Evolutionary conservation across 2,329 filamentous ascomycete genomes (phyloP), one percentile per base, ranked within the genome.

Genomic region (Pseudogymnoascus sp.): DNA sequence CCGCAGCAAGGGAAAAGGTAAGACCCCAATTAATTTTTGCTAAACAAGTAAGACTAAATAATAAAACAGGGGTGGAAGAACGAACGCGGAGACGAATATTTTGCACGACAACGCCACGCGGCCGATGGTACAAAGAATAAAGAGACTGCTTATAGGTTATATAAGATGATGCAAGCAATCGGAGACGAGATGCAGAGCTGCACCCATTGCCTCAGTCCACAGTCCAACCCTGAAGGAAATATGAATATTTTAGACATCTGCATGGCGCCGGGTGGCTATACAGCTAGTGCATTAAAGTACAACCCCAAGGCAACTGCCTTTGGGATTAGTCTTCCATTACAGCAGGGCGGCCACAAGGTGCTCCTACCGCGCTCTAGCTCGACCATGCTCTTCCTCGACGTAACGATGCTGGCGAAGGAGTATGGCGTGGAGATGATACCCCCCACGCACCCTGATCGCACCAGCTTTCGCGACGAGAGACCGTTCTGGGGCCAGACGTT

Each of bases 41-140:
- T 6, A 40, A 3, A 5, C n/a, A 16, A 61, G 21, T 11, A 12
- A 28, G 14, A 50, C 37, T 38, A 16, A 21, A 14, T 21, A 40
- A 14, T 16, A 36, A 11, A 31, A 46, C 25, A 82, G 80, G 78
- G 78, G 18, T 81, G 79, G 78, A 68, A 75, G 0, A 81, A 75
- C 60, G 68, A 74, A 0, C 66, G 71, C 38, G 81, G 77, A 0
- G 79, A 84, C 53, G 60, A 31, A 0, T 74, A 72, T 65, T 84
- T 83, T 68, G 56, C 73, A 59, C 71, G 69, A 2, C 78, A 80
- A 66, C 75, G 77, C 42, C 37, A 69, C 3, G 66, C 63, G 1
- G 73, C 78, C 7, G 79, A 81, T 65, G 69, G 74, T 1, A 60
- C 72, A 1, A 64, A 66, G 21, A 42, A 64, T 4, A 66, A 70